phyloP scores from a whole-genome alignment of 164 flowering plant genomes.

The Malania oleifera region DNA sequence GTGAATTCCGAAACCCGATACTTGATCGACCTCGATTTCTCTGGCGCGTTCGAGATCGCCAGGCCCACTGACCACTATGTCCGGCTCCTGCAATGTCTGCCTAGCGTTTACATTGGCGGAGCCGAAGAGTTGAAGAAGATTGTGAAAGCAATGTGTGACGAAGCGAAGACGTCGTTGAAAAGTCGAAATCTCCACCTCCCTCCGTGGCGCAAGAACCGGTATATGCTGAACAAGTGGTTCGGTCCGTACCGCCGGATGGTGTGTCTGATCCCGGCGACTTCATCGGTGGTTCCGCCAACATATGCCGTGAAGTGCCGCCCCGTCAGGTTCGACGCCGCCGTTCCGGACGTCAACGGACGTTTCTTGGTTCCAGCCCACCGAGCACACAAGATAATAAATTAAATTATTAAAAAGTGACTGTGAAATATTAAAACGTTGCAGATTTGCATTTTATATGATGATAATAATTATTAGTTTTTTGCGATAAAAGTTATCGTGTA shows the following conservation, averaged over 20 bases:
- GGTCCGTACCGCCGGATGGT: conserved; percentile 58
- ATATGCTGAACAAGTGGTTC: conserved; percentile 73
- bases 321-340: conserved; percentile 49
- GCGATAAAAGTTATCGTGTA: too few species aligned
- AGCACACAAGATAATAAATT: conserved; percentile 35
- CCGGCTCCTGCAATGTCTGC: conserved; percentile 28
- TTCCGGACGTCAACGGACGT: conserved; percentile 20
- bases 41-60: conserved; percentile 68
- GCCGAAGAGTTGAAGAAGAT: conserved; percentile 61
- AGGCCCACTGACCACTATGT: conserved; percentile 47
- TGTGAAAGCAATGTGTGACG: conserved; percentile 41
- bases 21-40: conserved; percentile 56
- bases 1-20: conserved; percentile 28
- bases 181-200: conserved; percentile 47
- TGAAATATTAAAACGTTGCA: too few species aligned
- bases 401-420: too few species aligned
- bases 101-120: conserved; percentile 52
- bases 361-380: conserved; percentile 19
- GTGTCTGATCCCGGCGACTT: conserved; percentile 10
- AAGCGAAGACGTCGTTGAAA: conserved; percentile 56
- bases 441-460: too few species aligned
- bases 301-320: conserved; percentile 41
- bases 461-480: too few species aligned
- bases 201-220: conserved; percentile 83
- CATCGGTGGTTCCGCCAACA: conserved; percentile 7